Base-by-base conservation (phyloP, 2,329 filamentous ascomycete species). In the Thelonectria discophora region DNA sequence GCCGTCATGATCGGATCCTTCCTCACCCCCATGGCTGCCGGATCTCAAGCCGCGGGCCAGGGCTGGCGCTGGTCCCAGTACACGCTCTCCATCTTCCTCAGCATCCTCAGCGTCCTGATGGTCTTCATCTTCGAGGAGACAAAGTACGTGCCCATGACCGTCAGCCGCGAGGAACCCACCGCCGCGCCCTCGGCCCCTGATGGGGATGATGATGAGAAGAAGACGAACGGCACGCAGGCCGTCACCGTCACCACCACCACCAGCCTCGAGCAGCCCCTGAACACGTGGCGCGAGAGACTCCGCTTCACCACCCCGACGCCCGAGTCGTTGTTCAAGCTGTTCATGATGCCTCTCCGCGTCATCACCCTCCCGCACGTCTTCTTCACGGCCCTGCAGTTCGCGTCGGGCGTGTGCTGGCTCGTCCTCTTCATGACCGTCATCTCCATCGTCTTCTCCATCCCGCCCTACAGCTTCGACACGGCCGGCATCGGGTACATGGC, bases 381-480 rank as follows among this genome's bases (percentile, higher is more conserved):
- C 21, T 80, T 78, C 52, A 76, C 75, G 0, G 76, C 72, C 0
- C 21, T 81, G 1, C 76, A 80, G 47, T 80, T 79, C 45, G 78
- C 77, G 1, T 71, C 67, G 8, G 67, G 67, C 7, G 60, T 71
- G 1, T 67, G 61, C 15, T 71, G 69, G 67, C 62, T 71, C 2
- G 69, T 71, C 3, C 40, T 69, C 0, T 68, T 55, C 3, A 68
- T 70, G 68, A 73, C 68, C 1, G 72, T 77, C 0, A 65, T 74
- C 0, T 73, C 78, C 0, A 72, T 77, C 11, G 64, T 76, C 32
- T 79, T 80, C 27, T 71, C 77, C 0, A 52, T 71, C 0, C 77
- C 78, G 0, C 74, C 74, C 0, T 76, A 76, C 49, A 66, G 32
- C 51, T 76, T 76, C 10, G 62, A 55, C 11, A 66, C 73, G 0